Evolutionary conservation across 2,329 filamentous ascomycete genomes (phyloP).

Genomic region (Neonectria neomacrospora): DNA sequence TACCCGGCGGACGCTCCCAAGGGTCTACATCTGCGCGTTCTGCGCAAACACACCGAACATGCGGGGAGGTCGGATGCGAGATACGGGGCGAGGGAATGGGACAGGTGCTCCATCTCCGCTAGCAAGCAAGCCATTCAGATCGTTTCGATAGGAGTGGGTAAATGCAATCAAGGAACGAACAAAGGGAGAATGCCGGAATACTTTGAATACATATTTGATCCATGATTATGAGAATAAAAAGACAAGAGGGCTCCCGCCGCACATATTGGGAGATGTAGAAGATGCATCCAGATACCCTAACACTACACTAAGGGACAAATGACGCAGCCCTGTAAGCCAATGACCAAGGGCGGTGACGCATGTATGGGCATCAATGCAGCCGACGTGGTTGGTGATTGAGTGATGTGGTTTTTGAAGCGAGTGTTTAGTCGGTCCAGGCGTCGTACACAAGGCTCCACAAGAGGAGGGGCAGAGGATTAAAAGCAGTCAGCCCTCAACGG

Average conservation of each 20-base stretch:
- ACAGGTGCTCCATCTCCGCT: slow-evolving; percentile 51
- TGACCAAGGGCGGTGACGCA: slow-evolving; percentile 11
- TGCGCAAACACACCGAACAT: slow-evolving; percentile 70
- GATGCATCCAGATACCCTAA: slow-evolving; percentile 29
- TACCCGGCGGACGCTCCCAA: slow-evolving; percentile 64
- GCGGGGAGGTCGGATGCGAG: slow-evolving; percentile 60
- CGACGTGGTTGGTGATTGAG: slow-evolving; percentile 19
- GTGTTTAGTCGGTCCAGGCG: background rate
- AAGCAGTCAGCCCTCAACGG: background rate
- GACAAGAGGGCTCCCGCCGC: slow-evolving; percentile 38
- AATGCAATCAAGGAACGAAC: slow-evolving; percentile 16
- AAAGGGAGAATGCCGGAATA: slow-evolving; percentile 21
- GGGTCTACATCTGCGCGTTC: slow-evolving; percentile 72
- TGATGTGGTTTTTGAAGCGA: background rate
- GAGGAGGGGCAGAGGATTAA: slow-evolving; percentile 4
- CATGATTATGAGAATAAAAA: slow-evolving; percentile 29
- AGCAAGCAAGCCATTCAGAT: slow-evolving; percentile 56
- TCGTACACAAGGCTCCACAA: slow-evolving; percentile 9
- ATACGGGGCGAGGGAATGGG: slow-evolving; percentile 51
- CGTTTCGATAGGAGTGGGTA: slow-evolving; percentile 52
- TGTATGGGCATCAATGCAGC: slow-evolving; percentile 22
- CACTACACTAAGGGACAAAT: slow-evolving; percentile 19
- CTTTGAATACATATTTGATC: slow-evolving; percentile 22
- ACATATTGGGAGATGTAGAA: slow-evolving; percentile 30
- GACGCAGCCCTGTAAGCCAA: slow-evolving; percentile 22